These are phyloP conservation scores for Rhodomyrtus tomentosa DNA, from an alignment of 345 rosid genomes.

Conservation along the genomic window DNA sequence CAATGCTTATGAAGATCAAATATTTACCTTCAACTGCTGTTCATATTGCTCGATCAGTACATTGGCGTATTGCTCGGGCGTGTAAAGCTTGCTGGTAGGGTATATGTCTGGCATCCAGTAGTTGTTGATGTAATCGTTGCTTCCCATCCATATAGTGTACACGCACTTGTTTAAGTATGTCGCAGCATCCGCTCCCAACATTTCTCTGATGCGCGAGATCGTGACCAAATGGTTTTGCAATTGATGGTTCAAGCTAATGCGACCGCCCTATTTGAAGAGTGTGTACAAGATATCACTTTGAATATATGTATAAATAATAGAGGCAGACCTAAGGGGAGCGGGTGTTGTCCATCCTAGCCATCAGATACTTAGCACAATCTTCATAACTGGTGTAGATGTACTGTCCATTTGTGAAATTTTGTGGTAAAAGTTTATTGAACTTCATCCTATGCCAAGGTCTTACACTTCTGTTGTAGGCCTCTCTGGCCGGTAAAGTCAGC, in stretches of 20 bases:
- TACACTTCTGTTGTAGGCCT: not conserved
- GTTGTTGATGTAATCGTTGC: conserved; percentile 25
- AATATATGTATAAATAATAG: not conserved
- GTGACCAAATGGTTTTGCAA: not conserved
- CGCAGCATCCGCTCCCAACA: not conserved
- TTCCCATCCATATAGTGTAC: conserved; percentile 21
- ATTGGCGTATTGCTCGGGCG: conserved; percentile 5
- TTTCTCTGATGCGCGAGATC: not conserved
- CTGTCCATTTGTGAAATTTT: not conserved
- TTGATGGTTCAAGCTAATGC: conserved; percentile 8
- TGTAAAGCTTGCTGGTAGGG: conserved; percentile 4
- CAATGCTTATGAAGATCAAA: not conserved
- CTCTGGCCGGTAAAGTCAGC: not conserved
- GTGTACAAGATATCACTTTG: not conserved
- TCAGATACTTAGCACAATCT: not conserved
- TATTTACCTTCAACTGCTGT: conserved; percentile 11
- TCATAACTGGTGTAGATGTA: not conserved
- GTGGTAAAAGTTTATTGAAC: not conserved
- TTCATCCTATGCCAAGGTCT: not conserved
- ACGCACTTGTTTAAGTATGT: conserved; percentile 14
- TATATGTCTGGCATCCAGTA: conserved; percentile 16
- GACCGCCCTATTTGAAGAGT: not conserved
- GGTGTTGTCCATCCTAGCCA: not conserved
- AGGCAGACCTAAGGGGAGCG: not conserved
- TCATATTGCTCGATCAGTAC: conserved; percentile 11